Conservation (phyloP, 2,329 filamentous ascomycete genomes). For the Pestalotiopsis sp. region DNA sequence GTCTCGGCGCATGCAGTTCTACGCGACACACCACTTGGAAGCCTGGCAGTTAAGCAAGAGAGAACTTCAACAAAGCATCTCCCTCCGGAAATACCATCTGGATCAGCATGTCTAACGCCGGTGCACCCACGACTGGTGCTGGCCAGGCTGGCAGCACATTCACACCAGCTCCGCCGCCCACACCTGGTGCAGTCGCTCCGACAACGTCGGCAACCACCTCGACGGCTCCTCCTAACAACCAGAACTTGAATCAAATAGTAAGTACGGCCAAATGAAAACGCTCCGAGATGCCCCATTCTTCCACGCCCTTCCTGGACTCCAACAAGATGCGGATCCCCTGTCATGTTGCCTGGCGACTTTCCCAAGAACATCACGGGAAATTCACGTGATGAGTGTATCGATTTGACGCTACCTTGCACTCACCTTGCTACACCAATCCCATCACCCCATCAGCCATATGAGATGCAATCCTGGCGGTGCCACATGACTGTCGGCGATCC, state of each 20-base stretch:
- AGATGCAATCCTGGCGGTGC: neutral
- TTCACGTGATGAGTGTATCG: neutral
- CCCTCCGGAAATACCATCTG: neutral
- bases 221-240: conserved; percentile 60
- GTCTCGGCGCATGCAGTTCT: neutral
- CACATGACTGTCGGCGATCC: too few species aligned
- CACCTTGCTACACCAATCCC: neutral
- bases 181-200: conserved; percentile 20
- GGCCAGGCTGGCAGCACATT: conserved; percentile 31
- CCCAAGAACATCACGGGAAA: neutral
- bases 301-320: neutral
- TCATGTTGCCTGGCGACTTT: neutral
- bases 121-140: conserved; percentile 15
- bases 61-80: neutral
- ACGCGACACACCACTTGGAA: conserved; percentile 2
- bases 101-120: conserved; percentile 34
- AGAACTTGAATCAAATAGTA: conserved; percentile 96
- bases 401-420: neutral
- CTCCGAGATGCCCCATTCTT: neutral
- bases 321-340: neutral
- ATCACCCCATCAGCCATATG: neutral
- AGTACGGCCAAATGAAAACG: conserved; percentile 41
- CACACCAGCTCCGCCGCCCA: conserved; percentile 21
- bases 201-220: conserved; percentile 20
- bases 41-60: neutral